Conservation (phyloP, 225 moss, liverwort and hornwort genomes). For the Thuidium tamariscinum region DNA sequence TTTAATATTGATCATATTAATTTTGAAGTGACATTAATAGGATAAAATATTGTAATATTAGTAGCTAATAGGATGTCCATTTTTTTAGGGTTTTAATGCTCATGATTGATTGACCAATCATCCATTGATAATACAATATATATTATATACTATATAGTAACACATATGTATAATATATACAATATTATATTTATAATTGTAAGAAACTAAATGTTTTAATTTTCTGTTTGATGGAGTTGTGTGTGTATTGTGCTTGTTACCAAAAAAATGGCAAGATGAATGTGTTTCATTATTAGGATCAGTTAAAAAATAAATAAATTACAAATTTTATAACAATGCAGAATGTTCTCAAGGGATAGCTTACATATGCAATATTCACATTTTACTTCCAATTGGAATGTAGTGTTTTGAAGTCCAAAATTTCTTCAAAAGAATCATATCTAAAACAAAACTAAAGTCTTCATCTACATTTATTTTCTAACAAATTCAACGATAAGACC, state of each 20-base stretch:
- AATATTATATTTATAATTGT: no score
- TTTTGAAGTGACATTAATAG: background rate
- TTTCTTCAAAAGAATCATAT: background rate
- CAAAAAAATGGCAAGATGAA: background rate
- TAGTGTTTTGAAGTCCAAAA: background rate
- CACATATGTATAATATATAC: no score
- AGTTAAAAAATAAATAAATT: background rate
- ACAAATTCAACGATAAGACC: background rate
- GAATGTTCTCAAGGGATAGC: no score
- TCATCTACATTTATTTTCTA: background rate
- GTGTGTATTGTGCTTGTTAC: background rate
- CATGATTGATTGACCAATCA: background rate
- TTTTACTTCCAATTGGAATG: background rate
- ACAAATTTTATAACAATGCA: background rate
- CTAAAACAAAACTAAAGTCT: background rate
- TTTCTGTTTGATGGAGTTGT: background rate
- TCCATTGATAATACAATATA: background rate
- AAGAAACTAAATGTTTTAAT: no score
- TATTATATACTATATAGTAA: no score
- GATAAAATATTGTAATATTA: background rate
- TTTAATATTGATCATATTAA: background rate
- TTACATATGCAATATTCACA: background rate
- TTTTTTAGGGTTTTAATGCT: background rate
- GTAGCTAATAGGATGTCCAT: accelerated
- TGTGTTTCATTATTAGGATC: background rate